Percentiles rank a stretch among this genome's conserved stretches.
These are phyloP conservation scores for Gracilaria vermiculophylla DNA, from an alignment of 23 red algal species.

Conservation along the genomic window DNA sequence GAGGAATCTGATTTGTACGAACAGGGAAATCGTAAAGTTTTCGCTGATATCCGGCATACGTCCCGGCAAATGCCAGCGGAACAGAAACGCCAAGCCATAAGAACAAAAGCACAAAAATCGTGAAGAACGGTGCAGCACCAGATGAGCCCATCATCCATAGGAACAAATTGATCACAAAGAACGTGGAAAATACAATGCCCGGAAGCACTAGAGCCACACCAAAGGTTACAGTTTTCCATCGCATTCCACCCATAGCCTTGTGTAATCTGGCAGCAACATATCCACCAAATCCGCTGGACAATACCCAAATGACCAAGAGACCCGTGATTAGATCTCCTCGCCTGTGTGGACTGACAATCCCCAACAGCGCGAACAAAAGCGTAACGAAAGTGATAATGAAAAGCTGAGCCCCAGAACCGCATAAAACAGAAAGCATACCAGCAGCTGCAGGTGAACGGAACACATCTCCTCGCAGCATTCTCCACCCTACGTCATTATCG, in stretches of 20 bases:
- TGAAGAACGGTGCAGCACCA: constrained; percentile 80
- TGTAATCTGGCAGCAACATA: constrained; percentile 85
- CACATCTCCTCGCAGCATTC: constrained; percentile 92
- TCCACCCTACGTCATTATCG: constrained; percentile 91
- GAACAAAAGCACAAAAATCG: constrained; percentile 69
- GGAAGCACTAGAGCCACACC: constrained; percentile 77
- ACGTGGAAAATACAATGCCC: constrained; percentile 69
- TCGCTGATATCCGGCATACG: constrained; percentile 68
- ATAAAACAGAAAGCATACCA: constrained; percentile 72
- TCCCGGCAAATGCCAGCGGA: constrained; percentile 81
- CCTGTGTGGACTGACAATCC: constrained; percentile 85
- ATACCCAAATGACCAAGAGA: constrained; percentile 76
- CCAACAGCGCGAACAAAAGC: constrained; percentile 68
- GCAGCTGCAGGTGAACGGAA: constrained; percentile 78
- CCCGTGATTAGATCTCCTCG: constrained; percentile 79
- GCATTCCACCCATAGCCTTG: constrained; percentile 70
- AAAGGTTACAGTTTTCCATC: constrained; percentile 64
- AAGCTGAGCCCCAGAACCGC: constrained; percentile 85
- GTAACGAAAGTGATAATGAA: constrained; percentile 60
- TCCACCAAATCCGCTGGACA: constrained; percentile 65
- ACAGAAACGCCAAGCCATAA: constrained; percentile 96
- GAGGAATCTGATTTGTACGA: constrained; percentile 93
- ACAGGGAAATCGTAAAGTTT: constrained; percentile 78
- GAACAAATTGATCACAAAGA: constrained; percentile 87
- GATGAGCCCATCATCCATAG: constrained; percentile 80